Evolutionary conservation across 2,329 filamentous ascomycete genomes (phyloP).

Genomic region (Penicillium oxalicum): DNA sequence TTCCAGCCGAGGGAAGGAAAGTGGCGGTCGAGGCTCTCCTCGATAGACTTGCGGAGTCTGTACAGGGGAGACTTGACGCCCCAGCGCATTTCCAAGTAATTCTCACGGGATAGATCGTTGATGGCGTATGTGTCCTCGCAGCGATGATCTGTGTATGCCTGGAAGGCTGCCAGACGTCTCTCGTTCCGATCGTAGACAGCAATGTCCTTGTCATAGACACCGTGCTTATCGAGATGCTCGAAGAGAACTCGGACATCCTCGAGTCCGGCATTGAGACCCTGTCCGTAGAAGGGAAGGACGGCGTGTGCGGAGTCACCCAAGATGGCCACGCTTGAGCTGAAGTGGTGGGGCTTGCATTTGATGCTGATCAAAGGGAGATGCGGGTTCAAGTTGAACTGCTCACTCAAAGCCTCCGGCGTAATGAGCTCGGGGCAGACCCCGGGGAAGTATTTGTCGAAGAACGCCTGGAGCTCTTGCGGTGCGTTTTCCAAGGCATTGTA

Average conservation of each 20-base stretch:
- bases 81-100: slow-evolving; percentile 89
- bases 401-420: slow-evolving; percentile 58
- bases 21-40: slow-evolving; percentile 73
- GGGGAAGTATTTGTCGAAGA: slow-evolving; percentile 80
- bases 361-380: slow-evolving; percentile 90
- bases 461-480: slow-evolving; percentile 66
- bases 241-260: slow-evolving; percentile 92
- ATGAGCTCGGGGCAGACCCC: slow-evolving; percentile 63
- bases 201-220: slow-evolving; percentile 32
- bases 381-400: slow-evolving; percentile 74
- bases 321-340: slow-evolving; percentile 68
- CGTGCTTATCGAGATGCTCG: slow-evolving; percentile 66
- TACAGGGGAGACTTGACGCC: slow-evolving; percentile 75
- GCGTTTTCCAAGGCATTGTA: slow-evolving; percentile 63
- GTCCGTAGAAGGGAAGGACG: slow-evolving; percentile 97
- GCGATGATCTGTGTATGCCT: slow-evolving; percentile 68
- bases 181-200: slow-evolving; percentile 42
- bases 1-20: slow-evolving; percentile 76
- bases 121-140: slow-evolving; percentile 79
- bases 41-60: slow-evolving; percentile 72
- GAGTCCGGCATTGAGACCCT: slow-evolving; percentile 94
- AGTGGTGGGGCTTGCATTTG: slow-evolving; percentile 87
- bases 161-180: slow-evolving; percentile 49
- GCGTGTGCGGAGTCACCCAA: slow-evolving; percentile 92
- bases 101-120: slow-evolving; percentile 83